Conservation (phyloP, 2,329 filamentous ascomycete genomes). For the Fusarium sp. region DNA sequence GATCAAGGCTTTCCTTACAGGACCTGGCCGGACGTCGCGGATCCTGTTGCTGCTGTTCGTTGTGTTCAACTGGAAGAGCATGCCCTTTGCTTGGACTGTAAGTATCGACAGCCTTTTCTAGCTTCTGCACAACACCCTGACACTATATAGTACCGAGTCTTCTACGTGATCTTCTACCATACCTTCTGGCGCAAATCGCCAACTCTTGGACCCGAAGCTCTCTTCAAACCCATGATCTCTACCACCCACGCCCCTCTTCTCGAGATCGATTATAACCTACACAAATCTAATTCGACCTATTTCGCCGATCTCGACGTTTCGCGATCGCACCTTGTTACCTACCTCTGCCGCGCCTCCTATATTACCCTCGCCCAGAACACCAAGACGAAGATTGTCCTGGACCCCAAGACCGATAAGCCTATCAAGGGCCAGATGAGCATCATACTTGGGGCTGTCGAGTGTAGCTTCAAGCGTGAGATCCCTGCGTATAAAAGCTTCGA, state of each 20-base stretch:
- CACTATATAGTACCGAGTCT: constrained; percentile 64
- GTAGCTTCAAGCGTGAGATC: constrained; percentile 80
- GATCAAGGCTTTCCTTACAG: constrained; percentile 61
- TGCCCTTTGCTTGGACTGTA: constrained; percentile 83
- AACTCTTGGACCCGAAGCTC: constrained; percentile 67
- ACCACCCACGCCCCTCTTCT: constrained; percentile 74
- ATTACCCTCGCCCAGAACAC: constrained; percentile 62
- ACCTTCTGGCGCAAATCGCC: constrained; percentile 61
- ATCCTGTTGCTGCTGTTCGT: constrained; percentile 67
- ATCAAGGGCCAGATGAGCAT: constrained; percentile 68
- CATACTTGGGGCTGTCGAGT: constrained; percentile 78
- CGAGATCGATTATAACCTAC: constrained; percentile 88
- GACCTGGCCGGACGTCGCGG: constrained; percentile 65
- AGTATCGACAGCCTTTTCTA: constrained; percentile 43
- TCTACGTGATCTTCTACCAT: constrained; percentile 68
- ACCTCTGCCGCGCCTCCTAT: constrained; percentile 71
- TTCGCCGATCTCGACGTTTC: constrained; percentile 88
- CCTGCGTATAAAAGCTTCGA: constrained; percentile 76
- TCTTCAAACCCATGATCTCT: constrained; percentile 79
- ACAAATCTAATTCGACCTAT: constrained; percentile 88
- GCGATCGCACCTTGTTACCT: constrained; percentile 82
- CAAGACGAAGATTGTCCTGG: constrained; percentile 61
- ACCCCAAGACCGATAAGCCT: constrained; percentile 60
- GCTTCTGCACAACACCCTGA: neutral
- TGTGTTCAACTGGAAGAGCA: constrained; percentile 76